These are phyloP conservation scores for Podospora bellae-mahoneyi DNA, from an alignment of 495 filamentous ascomycete genomes.

Conservation along the genomic window DNA sequence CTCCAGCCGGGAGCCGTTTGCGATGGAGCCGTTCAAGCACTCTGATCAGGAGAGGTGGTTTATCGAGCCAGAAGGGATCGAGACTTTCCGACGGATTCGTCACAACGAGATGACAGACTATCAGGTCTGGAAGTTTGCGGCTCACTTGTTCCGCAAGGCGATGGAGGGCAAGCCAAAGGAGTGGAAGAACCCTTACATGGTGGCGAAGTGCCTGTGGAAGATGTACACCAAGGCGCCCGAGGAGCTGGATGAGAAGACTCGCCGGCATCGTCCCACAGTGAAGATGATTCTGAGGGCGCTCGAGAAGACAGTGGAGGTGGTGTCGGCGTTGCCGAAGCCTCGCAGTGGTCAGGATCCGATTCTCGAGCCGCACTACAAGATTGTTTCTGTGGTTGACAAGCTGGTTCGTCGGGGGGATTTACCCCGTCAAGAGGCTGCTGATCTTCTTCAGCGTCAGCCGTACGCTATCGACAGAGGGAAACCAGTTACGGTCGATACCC, in stretches of 20 bases:
- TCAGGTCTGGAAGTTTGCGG: constrained; percentile 82
- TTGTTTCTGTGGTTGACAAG: constrained; percentile 83
- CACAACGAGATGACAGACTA: constrained; percentile 72
- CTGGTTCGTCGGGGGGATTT: constrained; percentile 56
- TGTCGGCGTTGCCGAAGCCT: constrained; percentile 63
- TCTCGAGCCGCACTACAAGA: constrained; percentile 94
- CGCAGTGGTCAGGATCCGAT: constrained; percentile 79
- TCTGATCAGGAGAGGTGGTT: constrained; percentile 73
- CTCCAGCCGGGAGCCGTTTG: constrained; percentile 84
- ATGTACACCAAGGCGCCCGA: constrained; percentile 67
- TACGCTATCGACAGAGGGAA: constrained; percentile 40
- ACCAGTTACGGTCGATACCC: constrained; percentile 40
- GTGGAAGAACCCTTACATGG: constrained; percentile 91
- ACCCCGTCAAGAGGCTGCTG: constrained; percentile 39
- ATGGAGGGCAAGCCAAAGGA: constrained; percentile 69
- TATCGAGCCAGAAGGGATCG: constrained; percentile 60
- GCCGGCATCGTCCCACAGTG: constrained; percentile 43
- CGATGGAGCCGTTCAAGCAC: constrained; percentile 78
- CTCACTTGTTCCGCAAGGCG: constrained; percentile 72
- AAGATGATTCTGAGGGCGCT: constrained; percentile 61
- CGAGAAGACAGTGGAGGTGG: constrained; percentile 66
- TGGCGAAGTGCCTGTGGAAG: constrained; percentile 94
- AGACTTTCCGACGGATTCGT: constrained; percentile 70
- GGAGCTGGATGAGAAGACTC: constrained; percentile 46
- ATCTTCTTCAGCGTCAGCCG: constrained; percentile 46